phyloP scores from a whole-genome alignment of 2,329 filamentous ascomycete species.

The Pleoardoris graminearum region DNA sequence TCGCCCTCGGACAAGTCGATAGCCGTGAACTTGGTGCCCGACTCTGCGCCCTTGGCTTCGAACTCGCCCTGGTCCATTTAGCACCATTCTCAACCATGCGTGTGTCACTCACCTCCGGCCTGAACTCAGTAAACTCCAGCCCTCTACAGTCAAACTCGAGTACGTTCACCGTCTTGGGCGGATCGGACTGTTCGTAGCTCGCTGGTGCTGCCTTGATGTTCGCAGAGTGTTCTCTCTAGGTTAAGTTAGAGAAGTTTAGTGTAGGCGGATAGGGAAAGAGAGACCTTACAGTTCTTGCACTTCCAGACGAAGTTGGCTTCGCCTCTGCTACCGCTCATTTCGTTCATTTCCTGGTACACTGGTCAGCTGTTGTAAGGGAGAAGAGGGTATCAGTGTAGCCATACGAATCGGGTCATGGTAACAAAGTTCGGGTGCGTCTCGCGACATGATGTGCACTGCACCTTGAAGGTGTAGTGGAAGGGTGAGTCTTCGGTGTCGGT shows the following conservation, averaged over 20 bases:
- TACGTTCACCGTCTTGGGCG: conserved; percentile 75
- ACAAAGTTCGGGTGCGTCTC: conserved; percentile 88
- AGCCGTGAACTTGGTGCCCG: conserved; percentile 75
- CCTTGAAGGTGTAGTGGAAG: conserved; percentile 97
- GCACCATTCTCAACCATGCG: too few species aligned
- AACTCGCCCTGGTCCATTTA: conserved; percentile 83
- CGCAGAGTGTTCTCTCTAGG: conserved; percentile 81
- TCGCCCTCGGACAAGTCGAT: conserved; percentile 88
- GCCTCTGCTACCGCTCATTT: conserved; percentile 88
- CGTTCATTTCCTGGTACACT: conserved; percentile 73
- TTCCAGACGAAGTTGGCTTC: conserved; percentile 99
- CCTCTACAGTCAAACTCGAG: conserved; percentile 93
- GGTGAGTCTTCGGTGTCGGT: conserved; percentile 78
- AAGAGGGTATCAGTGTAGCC: too few species aligned
- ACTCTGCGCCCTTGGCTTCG: conserved; percentile 80
- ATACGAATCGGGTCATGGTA: conserved; percentile 83
- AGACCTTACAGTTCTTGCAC: conserved; percentile 95
- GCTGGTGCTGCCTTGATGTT: conserved; percentile 75
- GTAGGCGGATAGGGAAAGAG: conserved; percentile 17
- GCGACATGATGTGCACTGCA: conserved; percentile 96
- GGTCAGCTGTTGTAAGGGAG: neutral
- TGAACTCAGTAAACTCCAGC: conserved; percentile 88
- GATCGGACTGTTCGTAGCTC: conserved; percentile 71
- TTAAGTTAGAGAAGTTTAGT: conserved; percentile 8
- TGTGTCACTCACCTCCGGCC: conserved; percentile 77